phyloP scores from a whole-genome alignment of 148 eudicot species.

The Amaranthus palmeri region DNA sequence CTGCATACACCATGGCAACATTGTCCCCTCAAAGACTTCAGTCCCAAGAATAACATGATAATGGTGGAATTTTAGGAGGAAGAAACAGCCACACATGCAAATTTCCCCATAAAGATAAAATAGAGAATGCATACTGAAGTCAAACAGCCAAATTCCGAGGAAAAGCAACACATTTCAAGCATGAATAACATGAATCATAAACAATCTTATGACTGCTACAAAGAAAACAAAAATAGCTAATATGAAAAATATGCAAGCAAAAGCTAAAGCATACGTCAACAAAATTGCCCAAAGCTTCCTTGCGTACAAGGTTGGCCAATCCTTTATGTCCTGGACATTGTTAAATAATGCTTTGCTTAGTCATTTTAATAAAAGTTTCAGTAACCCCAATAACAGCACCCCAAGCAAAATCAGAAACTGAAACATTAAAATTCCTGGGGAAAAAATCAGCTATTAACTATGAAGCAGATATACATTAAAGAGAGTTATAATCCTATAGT shows the following conservation, averaged over 20 bases:
- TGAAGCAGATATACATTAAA: neutral
- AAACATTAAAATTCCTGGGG: no score
- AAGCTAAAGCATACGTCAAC: neutral
- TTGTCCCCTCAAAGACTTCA: constrained; percentile 4
- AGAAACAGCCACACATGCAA: neutral
- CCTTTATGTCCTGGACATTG: neutral
- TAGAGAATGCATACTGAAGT: neutral
- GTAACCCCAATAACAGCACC: no score
- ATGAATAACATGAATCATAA: neutral
- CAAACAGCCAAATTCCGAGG: neutral
- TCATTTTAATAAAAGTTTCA: no score
- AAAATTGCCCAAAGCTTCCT: neutral
- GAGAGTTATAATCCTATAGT: neutral
- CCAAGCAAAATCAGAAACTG: no score
- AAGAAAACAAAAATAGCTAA: neutral
- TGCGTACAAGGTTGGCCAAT: neutral
- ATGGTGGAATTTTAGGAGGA: neutral
- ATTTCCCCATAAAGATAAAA: neutral
- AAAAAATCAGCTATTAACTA: no score
- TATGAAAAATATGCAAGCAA: neutral
- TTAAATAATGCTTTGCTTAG: no score
- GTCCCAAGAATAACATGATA: neutral
- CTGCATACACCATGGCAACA: constrained; percentile 37
- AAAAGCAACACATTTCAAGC: neutral
- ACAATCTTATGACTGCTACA: neutral